phyloP scores from a whole-genome alignment of 129 eudicot species.

The Tagetes patula region DNA sequence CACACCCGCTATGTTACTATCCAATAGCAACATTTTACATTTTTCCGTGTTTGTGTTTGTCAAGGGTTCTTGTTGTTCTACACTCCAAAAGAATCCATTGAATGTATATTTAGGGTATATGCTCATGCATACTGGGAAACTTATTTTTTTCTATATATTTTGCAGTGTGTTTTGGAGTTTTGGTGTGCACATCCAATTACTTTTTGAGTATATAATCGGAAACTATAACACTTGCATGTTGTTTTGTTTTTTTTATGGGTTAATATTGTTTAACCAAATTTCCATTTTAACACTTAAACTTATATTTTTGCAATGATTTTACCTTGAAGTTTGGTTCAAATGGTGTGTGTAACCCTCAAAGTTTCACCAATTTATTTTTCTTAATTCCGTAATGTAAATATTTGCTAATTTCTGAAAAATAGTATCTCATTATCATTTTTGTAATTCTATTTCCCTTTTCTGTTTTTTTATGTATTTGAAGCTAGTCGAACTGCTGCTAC shows the following conservation, averaged over 20 bases:
- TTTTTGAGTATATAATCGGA: background rate
- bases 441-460: background rate
- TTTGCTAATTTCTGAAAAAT: background rate
- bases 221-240: background rate
- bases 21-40: background rate
- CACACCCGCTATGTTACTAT: background rate
- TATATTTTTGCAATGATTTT: background rate
- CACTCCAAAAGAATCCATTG: background rate
- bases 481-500: conserved; percentile 69
- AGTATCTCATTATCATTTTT: background rate
- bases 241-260: background rate
- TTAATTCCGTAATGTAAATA: background rate
- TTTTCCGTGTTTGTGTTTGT: background rate
- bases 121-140: background rate
- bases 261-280: background rate
- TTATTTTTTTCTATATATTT: background rate
- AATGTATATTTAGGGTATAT: background rate
- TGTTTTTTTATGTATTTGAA: conserved; percentile 36
- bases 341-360: background rate
- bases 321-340: background rate
- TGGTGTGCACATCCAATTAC: background rate
- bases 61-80: background rate
- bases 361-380: background rate
- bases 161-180: background rate
- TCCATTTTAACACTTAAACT: background rate